These are phyloP conservation scores for Pythium volutum DNA, from an alignment of 352 stramenopile species.

Conservation along the genomic window DNA sequence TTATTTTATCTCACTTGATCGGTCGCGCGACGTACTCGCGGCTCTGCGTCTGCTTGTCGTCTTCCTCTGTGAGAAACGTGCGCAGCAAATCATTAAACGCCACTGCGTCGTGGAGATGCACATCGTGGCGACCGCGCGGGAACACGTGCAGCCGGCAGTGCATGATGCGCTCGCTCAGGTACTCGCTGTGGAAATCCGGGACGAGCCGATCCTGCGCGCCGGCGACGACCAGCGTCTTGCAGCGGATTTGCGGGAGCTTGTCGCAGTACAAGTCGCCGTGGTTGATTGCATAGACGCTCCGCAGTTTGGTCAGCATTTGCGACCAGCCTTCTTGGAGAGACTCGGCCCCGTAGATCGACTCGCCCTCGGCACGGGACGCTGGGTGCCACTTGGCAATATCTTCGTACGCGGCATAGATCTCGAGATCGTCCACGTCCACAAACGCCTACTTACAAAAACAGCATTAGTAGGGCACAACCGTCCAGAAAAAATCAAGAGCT, in stretches of 20 bases:
- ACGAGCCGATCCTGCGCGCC: conserved; percentile 64
- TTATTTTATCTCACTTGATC: background rate
- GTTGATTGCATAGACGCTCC: conserved; percentile 46
- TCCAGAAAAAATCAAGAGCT: background rate
- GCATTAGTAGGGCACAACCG: background rate
- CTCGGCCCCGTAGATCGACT: conserved; percentile 52
- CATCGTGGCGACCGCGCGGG: conserved; percentile 48
- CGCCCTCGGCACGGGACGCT: conserved; percentile 40
- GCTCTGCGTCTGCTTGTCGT: conserved; percentile 83
- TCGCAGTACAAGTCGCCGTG: conserved; percentile 70
- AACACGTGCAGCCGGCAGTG: conserved; percentile 69
- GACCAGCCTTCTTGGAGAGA: conserved; percentile 58
- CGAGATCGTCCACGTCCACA: conserved; percentile 66
- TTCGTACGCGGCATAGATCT: conserved; percentile 45
- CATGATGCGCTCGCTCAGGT: conserved; percentile 85
- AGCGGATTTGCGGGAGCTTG: conserved; percentile 63
- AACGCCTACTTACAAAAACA: conserved; percentile 45
- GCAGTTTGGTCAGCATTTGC: conserved; percentile 53
- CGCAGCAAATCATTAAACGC: conserved; percentile 62
- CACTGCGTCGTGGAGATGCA: conserved; percentile 44
- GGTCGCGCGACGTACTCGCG: conserved; percentile 70
- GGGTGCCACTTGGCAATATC: conserved; percentile 56
- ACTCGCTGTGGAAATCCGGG: conserved; percentile 69
- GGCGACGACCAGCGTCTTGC: conserved; percentile 80
- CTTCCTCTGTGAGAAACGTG: conserved; percentile 63